Percentiles rank a stretch among this genome's conserved stretches.
Evolutionary conservation across 2,329 filamentous ascomycete species (phyloP).

Genomic region (Fusarium sp.): DNA sequence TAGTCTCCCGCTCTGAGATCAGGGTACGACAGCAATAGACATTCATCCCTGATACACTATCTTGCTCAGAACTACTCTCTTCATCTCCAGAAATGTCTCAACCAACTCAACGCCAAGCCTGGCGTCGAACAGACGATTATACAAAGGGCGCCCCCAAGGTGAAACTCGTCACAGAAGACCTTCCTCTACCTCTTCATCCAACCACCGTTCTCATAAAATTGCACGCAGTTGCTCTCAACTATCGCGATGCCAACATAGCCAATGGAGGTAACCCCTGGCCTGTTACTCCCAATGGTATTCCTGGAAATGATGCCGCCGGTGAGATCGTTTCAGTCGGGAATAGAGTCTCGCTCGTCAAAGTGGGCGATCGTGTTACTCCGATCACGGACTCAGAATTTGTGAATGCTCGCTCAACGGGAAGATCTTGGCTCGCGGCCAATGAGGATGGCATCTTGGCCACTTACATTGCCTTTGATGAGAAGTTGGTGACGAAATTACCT

Average conservation of each 20-base stretch:
- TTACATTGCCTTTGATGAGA: constrained; percentile 52
- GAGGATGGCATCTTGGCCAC: constrained; percentile 54
- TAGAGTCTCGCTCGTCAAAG: constrained; percentile 41
- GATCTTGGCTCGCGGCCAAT: constrained; percentile 54
- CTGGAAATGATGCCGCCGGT: constrained; percentile 52
- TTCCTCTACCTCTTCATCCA: constrained; percentile 43
- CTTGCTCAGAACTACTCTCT: neutral
- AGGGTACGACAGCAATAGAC: neutral
- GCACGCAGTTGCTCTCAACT: constrained; percentile 47
- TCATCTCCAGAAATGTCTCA: constrained; percentile 2
- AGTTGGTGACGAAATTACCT: constrained; percentile 47
- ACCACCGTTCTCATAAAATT: constrained; percentile 45
- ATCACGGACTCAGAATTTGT: constrained; percentile 51
- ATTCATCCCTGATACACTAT: too few species aligned
- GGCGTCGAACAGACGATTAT: constrained; percentile 42
- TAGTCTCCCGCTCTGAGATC: neutral
- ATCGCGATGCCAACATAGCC: constrained; percentile 48
- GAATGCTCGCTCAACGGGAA: constrained; percentile 46
- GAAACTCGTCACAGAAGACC: constrained; percentile 45
- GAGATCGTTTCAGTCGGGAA: constrained; percentile 51
- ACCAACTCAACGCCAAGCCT: constrained; percentile 33
- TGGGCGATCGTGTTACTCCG: constrained; percentile 50
- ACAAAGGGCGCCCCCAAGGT: constrained; percentile 44
- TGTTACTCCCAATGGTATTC: constrained; percentile 45
- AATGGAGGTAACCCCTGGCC: constrained; percentile 53